phyloP scores from a whole-genome alignment of 768 basidiomycete species.

The Tubosaeta brunneosetosa region DNA sequence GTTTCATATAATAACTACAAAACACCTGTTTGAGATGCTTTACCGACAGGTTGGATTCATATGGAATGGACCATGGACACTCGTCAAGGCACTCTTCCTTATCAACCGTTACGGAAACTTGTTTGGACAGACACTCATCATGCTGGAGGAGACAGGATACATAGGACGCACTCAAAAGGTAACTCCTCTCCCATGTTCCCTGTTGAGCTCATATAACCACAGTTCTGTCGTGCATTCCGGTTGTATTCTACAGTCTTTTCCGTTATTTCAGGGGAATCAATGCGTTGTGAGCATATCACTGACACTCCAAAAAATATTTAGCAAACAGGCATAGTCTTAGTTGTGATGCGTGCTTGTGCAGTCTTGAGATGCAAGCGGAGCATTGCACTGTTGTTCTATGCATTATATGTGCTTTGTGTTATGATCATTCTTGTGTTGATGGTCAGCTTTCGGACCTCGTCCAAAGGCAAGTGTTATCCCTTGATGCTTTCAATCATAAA shows the following conservation, averaged over 20 bases:
- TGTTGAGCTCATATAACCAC: not conserved
- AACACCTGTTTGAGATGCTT: not conserved
- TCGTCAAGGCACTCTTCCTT: constrained; percentile 12
- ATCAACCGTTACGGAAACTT: constrained; percentile 15
- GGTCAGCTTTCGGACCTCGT: not conserved
- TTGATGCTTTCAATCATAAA: not conserved
- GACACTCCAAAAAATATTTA: not conserved
- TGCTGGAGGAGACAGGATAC: constrained; percentile 21
- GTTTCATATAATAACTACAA: not conserved
- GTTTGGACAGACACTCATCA: constrained; percentile 19
- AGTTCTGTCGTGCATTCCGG: constrained; percentile 4
- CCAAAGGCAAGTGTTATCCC: not conserved
- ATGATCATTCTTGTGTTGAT: not conserved
- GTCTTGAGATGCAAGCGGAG: constrained; percentile 13
- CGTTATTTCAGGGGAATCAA: constrained; percentile 5
- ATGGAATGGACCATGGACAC: constrained; percentile 16
- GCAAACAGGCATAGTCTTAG: constrained; percentile 12
- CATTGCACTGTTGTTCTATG: not conserved
- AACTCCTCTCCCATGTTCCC: not conserved
- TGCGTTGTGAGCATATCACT: constrained; percentile 8
- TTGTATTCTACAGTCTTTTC: not conserved
- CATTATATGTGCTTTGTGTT: constrained; percentile 11
- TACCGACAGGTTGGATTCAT: constrained; percentile 11
- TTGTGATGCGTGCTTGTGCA: constrained; percentile 25
- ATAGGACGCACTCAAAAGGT: constrained; percentile 11